Conservation (phyloP, 164 flowering plant species). For the Dillenia suffruticosa region DNA sequence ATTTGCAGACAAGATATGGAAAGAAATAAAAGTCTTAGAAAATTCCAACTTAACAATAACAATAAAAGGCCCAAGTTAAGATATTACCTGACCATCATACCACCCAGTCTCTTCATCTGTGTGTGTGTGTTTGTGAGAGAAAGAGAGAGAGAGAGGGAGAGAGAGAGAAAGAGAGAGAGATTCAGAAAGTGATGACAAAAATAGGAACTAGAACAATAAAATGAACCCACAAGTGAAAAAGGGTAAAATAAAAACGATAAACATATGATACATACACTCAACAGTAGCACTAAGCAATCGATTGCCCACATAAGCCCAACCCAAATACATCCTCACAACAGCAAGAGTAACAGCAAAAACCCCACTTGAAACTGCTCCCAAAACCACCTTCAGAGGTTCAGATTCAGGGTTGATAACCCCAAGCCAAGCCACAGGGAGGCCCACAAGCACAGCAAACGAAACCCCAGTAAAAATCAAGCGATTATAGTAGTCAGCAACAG, state of each 20-base stretch:
- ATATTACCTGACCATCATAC: slow-evolving; percentile 95
- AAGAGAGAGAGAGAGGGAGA: not conserved
- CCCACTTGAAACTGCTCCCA: slow-evolving; percentile 70
- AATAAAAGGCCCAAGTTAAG: too few species aligned
- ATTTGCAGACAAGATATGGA: not conserved
- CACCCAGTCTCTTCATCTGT: slow-evolving; percentile 98
- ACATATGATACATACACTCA: slow-evolving; percentile 44
- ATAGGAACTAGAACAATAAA: too few species aligned
- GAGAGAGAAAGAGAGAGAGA: not conserved
- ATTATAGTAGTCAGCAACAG: slow-evolving; percentile 39
- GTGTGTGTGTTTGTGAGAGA: not conserved
- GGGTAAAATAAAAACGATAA: not conserved
- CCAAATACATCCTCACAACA: slow-evolving; percentile 88
- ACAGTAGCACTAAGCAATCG: slow-evolving; percentile 93
- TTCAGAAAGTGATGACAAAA: too few species aligned
- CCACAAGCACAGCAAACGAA: slow-evolving; percentile 59
- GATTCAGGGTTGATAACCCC: slow-evolving; percentile 49
- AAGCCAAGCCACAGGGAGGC: slow-evolving; percentile 79
- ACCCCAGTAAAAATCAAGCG: slow-evolving; percentile 53
- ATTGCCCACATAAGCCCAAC: slow-evolving; percentile 97
- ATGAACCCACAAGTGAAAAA: not conserved
- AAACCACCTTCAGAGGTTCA: slow-evolving; percentile 43
- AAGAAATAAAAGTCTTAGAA: not conserved
- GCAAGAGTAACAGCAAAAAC: slow-evolving; percentile 57
- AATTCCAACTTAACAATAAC: too few species aligned